Conservation (phyloP, 2,329 filamentous ascomycete species). For the Hypomyces perniciosus region DNA sequence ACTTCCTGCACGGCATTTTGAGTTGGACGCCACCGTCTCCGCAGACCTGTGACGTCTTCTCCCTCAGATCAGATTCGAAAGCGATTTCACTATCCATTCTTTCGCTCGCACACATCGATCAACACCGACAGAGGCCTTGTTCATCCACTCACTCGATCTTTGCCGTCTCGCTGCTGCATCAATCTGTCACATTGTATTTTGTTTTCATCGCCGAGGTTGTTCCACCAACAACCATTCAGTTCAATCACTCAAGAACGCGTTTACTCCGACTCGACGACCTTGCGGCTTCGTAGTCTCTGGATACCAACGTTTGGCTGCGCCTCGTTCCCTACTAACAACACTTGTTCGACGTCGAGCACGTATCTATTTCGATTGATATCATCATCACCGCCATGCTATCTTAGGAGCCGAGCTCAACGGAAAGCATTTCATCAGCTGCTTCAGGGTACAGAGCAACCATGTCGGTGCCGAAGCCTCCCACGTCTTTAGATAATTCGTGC, state of each 20-base stretch:
- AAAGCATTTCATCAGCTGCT: not conserved
- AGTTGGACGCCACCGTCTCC: not conserved
- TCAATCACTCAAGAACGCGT: not conserved
- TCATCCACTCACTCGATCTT: no score
- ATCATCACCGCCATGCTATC: constrained; percentile 18
- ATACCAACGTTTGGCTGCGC: not conserved
- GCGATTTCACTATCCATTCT: not conserved
- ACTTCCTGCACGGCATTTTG: not conserved
- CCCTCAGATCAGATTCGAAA: not conserved
- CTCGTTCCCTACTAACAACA: constrained; percentile 3
- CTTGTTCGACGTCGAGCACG: not conserved
- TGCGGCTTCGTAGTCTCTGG: no score
- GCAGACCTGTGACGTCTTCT: not conserved
- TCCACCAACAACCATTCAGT: not conserved
- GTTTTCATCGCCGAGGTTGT: not conserved
- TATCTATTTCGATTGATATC: not conserved
- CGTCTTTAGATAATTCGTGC: constrained; percentile 70
- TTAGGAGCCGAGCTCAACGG: constrained; percentile 1
- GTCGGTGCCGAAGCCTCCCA: constrained; percentile 64
- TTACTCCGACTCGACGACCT: not conserved
- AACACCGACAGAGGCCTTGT: not conserved
- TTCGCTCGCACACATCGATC: not conserved
- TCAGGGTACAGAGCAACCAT: constrained; percentile 39
- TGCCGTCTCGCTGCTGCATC: no score
- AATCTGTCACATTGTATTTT: not conserved